Conservation (phyloP, 2,329 filamentous ascomycete species). For the Pseudogymnoascus sp. region DNA sequence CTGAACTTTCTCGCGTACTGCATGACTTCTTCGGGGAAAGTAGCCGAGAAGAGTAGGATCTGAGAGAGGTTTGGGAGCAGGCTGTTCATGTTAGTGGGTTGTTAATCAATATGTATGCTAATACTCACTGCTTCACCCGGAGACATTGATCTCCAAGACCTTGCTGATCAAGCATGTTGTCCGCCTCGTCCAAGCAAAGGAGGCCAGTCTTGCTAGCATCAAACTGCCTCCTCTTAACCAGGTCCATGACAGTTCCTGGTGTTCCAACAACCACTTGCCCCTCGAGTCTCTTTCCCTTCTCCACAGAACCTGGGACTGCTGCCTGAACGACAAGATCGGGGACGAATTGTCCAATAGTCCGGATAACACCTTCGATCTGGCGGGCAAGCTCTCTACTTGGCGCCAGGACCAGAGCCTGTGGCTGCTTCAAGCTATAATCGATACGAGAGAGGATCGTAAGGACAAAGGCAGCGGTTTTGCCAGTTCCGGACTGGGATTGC, state of each 20-base stretch:
- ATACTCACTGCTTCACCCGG: constrained; percentile 72
- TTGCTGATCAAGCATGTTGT: constrained; percentile 97
- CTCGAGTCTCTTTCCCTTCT: constrained; percentile 60
- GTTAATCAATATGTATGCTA: background rate
- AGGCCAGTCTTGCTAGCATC: constrained; percentile 67
- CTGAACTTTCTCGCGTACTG: constrained; percentile 79
- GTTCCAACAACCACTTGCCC: constrained; percentile 86
- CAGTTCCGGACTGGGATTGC: constrained; percentile 97
- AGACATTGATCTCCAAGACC: constrained; percentile 92
- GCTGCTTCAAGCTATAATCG: constrained; percentile 61
- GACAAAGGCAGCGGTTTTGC: constrained; percentile 95
- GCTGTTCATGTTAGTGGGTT: constrained; percentile 13
- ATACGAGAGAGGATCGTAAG: constrained; percentile 84
- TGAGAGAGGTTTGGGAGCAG: constrained; percentile 69
- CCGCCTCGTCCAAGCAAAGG: constrained; percentile 90
- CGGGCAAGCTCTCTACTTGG: constrained; percentile 91
- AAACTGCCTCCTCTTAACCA: constrained; percentile 70
- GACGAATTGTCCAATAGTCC: constrained; percentile 78
- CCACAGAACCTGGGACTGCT: constrained; percentile 72
- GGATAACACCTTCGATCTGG: constrained; percentile 83
- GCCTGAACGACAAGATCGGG: constrained; percentile 68
- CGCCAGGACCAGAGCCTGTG: constrained; percentile 83
- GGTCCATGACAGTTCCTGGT: constrained; percentile 84
- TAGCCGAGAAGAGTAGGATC: constrained; percentile 91
- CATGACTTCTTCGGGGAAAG: constrained; percentile 80